These are phyloP conservation scores for Dictyostelium purpureum DNA, from an alignment of 78 protist genomes.

Conservation along the genomic window DNA sequence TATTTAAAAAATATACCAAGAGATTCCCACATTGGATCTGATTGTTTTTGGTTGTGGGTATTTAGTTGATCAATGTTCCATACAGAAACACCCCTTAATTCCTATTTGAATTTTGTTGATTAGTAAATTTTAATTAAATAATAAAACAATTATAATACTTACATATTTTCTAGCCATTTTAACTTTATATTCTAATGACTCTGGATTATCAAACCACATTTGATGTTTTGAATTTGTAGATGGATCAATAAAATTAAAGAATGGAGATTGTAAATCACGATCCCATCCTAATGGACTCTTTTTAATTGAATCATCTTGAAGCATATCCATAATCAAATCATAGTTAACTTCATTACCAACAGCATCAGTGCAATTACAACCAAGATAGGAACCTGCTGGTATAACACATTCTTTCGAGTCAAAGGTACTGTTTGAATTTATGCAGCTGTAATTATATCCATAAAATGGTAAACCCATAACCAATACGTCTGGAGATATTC, in stretches of 20 bases:
- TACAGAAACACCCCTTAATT: slow-evolving; percentile 35
- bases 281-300: slow-evolving; percentile 42
- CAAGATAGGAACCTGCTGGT: not conserved
- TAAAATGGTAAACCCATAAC: slow-evolving; percentile 86
- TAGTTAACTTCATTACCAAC: slow-evolving; percentile 63
- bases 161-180: not conserved
- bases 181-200: slow-evolving; percentile 29
- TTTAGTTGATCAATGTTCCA: slow-evolving; percentile 71
- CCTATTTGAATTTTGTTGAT: too few relatives aligned
- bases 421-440: not conserved
- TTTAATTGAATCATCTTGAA: not conserved
- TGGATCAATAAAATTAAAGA: slow-evolving; percentile 48
- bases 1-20: too few relatives aligned
- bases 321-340: not conserved
- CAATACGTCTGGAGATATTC: slow-evolving; percentile 28
- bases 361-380: slow-evolving; percentile 59
- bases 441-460: slow-evolving; percentile 66
- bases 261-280: slow-evolving; percentile 46
- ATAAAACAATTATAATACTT: too few relatives aligned
- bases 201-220: slow-evolving; percentile 75
- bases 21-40: too few relatives aligned
- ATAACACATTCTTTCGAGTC: not conserved
- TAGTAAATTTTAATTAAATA: too few relatives aligned
- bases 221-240: not conserved
- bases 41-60: too few relatives aligned